Percentiles rank a stretch among this genome's conserved stretches.
These are phyloP conservation scores for Suillus cothurnatus DNA, from an alignment of 768 basidiomycete species.

Conservation along the genomic window DNA sequence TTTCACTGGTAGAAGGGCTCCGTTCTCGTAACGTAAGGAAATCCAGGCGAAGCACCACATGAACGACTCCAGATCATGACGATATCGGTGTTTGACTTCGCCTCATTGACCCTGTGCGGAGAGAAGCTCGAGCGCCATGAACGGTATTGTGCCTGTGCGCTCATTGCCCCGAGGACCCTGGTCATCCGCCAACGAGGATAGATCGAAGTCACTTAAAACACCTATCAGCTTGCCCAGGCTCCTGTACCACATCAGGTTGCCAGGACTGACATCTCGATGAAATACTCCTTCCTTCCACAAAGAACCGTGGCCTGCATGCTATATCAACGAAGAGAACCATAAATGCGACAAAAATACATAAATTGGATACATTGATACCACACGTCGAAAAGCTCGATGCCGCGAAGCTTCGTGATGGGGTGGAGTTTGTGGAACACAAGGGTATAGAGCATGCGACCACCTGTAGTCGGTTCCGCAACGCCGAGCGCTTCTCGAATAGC, in stretches of 20 bases:
- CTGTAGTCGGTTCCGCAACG: neutral
- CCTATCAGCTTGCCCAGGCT: neutral
- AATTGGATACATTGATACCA: neutral
- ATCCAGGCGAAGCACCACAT: neutral
- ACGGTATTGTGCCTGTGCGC: neutral
- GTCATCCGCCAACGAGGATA: neutral
- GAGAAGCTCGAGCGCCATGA: neutral
- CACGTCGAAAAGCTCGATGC: neutral
- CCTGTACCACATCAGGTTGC: neutral
- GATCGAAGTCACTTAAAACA: neutral
- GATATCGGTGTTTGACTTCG: neutral
- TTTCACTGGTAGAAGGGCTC: neutral
- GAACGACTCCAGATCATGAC: neutral
- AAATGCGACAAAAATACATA: neutral
- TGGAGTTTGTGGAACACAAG: neutral
- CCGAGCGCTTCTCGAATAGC: neutral
- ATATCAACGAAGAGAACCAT: neutral
- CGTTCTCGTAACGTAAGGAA: neutral
- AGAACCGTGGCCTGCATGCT: neutral
- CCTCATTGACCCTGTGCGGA: neutral
- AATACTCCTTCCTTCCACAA: neutral
- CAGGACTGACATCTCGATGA: neutral
- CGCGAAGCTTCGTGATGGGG: neutral
- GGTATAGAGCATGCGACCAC: neutral
- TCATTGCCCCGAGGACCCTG: neutral